Conservation (phyloP, 495 filamentous ascomycete species). For the Xylaria scruposa region DNA sequence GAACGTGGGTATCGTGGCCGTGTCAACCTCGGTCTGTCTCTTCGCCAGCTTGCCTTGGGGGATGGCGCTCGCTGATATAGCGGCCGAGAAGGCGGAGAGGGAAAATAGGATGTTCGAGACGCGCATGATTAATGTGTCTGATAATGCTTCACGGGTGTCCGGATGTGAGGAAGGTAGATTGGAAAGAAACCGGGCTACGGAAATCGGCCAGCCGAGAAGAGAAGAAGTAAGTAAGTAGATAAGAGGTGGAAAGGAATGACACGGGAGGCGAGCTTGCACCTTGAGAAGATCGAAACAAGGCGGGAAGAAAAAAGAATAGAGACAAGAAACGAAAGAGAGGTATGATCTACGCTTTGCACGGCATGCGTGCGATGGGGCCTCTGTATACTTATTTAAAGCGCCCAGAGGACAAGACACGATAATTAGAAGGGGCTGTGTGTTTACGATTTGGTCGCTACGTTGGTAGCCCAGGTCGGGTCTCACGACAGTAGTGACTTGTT, state of each 20-base stretch:
- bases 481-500: background rate
- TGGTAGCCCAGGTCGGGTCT: background rate
- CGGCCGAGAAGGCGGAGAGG: slow-evolving; percentile 7
- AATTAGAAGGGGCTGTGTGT: background rate
- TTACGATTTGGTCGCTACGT: background rate
- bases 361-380: background rate
- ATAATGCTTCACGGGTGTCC: background rate
- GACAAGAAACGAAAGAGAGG: slow-evolving; percentile 24
- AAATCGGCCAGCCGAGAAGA: slow-evolving; percentile 24
- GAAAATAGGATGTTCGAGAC: slow-evolving; percentile 7
- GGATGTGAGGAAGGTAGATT: background rate
- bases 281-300: slow-evolving; percentile 18
- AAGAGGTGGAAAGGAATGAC: slow-evolving; percentile 5
- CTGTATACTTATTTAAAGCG: slow-evolving; percentile 2
- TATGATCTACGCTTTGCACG: background rate
- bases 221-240: background rate
- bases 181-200: background rate
- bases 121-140: slow-evolving; percentile 8
- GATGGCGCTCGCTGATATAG: slow-evolving; percentile 12
- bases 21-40: slow-evolving; percentile 12
- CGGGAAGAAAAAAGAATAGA: background rate
- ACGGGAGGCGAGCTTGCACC: slow-evolving; percentile 21
- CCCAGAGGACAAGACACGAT: background rate
- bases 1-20: slow-evolving; percentile 13
- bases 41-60: background rate